Evolutionary conservation across 768 basidiomycete species (phyloP).

Genomic region (Fomitopsis serialis): DNA sequence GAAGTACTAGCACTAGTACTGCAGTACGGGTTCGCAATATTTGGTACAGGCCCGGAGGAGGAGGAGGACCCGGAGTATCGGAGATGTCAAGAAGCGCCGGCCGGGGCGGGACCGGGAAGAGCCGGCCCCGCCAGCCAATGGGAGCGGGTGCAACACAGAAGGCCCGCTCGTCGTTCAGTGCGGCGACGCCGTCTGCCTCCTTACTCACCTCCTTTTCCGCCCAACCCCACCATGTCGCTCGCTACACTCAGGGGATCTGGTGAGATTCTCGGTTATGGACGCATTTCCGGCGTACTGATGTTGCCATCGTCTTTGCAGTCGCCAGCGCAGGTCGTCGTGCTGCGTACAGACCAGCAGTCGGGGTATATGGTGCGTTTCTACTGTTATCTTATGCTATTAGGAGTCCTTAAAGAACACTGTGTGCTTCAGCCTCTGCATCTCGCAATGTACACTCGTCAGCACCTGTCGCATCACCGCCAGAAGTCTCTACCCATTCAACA

Average conservation of each 20-base stretch:
- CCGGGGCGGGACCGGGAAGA: no score
- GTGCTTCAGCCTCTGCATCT: constrained; percentile 27
- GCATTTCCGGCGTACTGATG: not conserved
- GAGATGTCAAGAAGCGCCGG: no score
- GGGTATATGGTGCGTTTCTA: constrained; percentile 35
- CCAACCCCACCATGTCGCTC: constrained; percentile 41
- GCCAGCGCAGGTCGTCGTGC: constrained; percentile 37
- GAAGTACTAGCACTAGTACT: no score
- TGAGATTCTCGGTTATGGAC: constrained; percentile 7
- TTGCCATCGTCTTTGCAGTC: constrained; percentile 20
- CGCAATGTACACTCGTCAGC: constrained; percentile 56
- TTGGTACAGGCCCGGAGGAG: no score
- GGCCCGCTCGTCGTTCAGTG: constrained; percentile 17
- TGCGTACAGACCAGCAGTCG: constrained; percentile 39
- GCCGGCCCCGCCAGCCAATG: constrained; percentile 9
- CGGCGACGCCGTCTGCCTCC: constrained; percentile 8
- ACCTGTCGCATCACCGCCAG: constrained; percentile 32
- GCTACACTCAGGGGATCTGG: constrained; percentile 30
- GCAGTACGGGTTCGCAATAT: no score
- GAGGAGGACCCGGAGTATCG: not conserved
- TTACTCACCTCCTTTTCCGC: constrained; percentile 5
- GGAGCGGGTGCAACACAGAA: constrained; percentile 11
- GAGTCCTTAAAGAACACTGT: not conserved
- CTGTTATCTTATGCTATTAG: not conserved
- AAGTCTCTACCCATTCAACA: constrained; percentile 39